Evolutionary conservation across 192 early-diverging fungal genomes (phyloP), one percentile per base, ranked within the genome.

Genomic region (Bifiguratus adelaidae): DNA sequence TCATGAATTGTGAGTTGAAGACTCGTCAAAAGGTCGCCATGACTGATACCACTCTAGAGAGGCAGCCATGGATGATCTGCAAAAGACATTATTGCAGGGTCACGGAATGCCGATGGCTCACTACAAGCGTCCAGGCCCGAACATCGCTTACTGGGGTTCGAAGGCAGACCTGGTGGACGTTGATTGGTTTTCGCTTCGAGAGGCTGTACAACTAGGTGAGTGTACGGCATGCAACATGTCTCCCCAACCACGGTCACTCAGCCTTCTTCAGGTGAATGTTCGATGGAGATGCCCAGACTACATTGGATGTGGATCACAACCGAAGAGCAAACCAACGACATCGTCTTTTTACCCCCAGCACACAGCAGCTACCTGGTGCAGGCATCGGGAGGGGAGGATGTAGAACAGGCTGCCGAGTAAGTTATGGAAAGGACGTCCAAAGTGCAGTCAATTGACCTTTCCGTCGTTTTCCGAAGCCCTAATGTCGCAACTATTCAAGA

Each of bases 81-180:
- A 49, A 13, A 48, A 26, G 3, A 51, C 58, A 5, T 38, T 64
- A 13, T 53, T 37, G 12, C 35, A 45, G 21, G 62, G 62, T 13
- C 62, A 64, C 15, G 62, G 62, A 12, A 50, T 64, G 13, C 62
- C 62, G 7, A 46, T 64, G 37, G 54, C 42, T 1, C 62, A 64
- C 25, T 49, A 47, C 6, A 48, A 53, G 3, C 52, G 47, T 21
- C 52, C 62, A 30, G 62, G 62, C 29, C 56, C 56, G 19, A 58
- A 54, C 11, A 43, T 64, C 7, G 56, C 62, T 0, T 64, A 64
- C 25, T 64, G 62, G 62, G 62, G 47, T 1, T 47, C 56, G 3
- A 57, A 58, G 25, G 28, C 12, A 6, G 52, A 54, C 3, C 50
- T 64, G 3, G 15, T 53, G 15, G 62, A 55, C 25, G 35, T 64